Evolutionary conservation across 208 protist species (phyloP).

Genomic region (Acanthamoeba sp.): DNA sequence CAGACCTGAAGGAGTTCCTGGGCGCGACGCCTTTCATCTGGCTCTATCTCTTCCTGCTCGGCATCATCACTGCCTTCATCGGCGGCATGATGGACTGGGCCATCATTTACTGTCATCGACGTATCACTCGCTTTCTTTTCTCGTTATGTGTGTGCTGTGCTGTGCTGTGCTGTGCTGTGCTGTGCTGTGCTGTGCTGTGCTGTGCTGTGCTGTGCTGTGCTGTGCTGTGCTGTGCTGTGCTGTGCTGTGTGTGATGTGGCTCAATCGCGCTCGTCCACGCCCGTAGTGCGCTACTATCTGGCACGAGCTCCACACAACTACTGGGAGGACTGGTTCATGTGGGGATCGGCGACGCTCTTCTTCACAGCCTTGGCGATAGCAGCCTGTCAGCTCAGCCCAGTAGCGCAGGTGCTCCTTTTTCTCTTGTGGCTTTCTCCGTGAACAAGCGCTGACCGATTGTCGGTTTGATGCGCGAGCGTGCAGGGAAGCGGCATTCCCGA

Average conservation of each 20-base stretch:
- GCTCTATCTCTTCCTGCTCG: slow-evolving; percentile 42
- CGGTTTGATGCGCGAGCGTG: background rate
- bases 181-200: background rate
- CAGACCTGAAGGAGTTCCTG: slow-evolving; percentile 54
- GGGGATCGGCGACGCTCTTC: slow-evolving; percentile 14
- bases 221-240: background rate
- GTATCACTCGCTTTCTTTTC: background rate
- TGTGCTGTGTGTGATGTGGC: background rate
- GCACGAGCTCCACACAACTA: slow-evolving; percentile 8
- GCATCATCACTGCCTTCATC: slow-evolving; percentile 9
- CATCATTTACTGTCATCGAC: slow-evolving; percentile 51
- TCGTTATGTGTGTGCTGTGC: background rate
- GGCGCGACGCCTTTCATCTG: slow-evolving; percentile 57
- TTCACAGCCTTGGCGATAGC: slow-evolving; percentile 36
- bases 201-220: background rate
- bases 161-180: background rate
- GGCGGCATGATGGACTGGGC: slow-evolving; percentile 44
- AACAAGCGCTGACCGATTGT: background rate
- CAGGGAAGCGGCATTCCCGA: slow-evolving; percentile 70
- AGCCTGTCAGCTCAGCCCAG: slow-evolving; percentile 6
- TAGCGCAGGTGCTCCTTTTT: background rate
- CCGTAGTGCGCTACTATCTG: slow-evolving; percentile 17
- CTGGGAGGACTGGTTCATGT: slow-evolving; percentile 56
- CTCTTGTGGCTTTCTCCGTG: background rate
- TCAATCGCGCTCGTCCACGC: background rate